Conservation (phyloP, 257 asterid genomes). For the Rauvolfia tetraphylla region DNA sequence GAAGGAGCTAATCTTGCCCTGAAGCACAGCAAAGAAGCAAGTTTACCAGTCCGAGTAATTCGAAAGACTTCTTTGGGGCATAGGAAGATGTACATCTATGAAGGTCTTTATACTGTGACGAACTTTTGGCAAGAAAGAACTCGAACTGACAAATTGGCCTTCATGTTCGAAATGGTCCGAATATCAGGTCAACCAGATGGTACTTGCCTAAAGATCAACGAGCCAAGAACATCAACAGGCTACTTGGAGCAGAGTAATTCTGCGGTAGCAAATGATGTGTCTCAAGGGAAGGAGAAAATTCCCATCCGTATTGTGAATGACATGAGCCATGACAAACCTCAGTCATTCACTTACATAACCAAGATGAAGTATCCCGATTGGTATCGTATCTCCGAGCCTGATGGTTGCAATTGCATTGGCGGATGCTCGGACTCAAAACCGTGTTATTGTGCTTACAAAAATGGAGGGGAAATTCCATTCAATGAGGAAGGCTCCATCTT, state of each 20-base stretch:
- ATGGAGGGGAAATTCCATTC: conserved; percentile 55
- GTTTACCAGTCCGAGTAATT: conserved; percentile 37
- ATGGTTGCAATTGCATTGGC: conserved; percentile 38
- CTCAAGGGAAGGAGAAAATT: conserved; percentile 39
- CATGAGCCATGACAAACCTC: conserved; percentile 33
- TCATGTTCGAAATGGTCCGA: conserved; percentile 44
- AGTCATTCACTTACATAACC: conserved; percentile 36
- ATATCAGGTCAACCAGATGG: conserved; percentile 26
- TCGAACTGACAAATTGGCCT: conserved; percentile 21
- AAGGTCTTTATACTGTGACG: conserved; percentile 38
- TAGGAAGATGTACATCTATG: conserved; percentile 14
- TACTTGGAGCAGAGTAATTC: background rate
- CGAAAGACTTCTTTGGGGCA: conserved; percentile 2
- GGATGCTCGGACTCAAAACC: conserved; percentile 37
- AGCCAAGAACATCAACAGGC: conserved; percentile 1
- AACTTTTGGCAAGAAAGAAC: conserved; percentile 31
- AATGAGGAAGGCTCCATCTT: conserved; percentile 30
- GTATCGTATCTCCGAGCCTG: conserved; percentile 6
- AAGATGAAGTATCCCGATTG: conserved; percentile 28
- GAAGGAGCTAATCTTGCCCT: conserved; percentile 38
- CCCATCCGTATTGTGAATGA: conserved; percentile 37
- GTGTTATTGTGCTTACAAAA: conserved; percentile 38
- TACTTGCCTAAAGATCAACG: background rate
- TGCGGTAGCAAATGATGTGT: conserved; percentile 32
- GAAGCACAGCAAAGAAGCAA: conserved; percentile 26